Evolutionary conservation across 202 grass and related monocot genomes (phyloP).

Genomic region (Musa balbisiana): DNA sequence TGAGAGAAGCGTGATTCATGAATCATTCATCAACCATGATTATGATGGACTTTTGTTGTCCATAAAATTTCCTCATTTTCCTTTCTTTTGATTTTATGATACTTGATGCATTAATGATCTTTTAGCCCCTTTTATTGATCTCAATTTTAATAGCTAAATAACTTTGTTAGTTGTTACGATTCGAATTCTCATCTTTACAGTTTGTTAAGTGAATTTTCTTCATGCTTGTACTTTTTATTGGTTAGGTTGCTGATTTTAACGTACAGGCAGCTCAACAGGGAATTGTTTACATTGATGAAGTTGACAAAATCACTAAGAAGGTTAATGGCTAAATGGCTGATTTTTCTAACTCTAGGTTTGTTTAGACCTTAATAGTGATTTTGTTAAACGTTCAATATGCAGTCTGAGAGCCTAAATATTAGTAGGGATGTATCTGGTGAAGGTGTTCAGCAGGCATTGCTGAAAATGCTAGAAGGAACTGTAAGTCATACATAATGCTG

Average conservation of each 20-base stretch:
- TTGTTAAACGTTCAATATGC: slow-evolving; percentile 24
- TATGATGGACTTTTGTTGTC: neutral
- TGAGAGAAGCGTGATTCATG: neutral
- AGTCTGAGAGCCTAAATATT: slow-evolving; percentile 98
- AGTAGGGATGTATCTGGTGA: slow-evolving; percentile 98
- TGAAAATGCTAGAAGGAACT: slow-evolving; percentile 99
- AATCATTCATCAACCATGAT: neutral
- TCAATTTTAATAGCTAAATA: too few species aligned
- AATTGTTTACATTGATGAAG: slow-evolving; percentile 99
- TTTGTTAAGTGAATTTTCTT: neutral
- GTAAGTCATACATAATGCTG: slow-evolving; percentile 41
- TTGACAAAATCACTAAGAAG: slow-evolving; percentile 99
- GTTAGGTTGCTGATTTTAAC: slow-evolving; percentile 94
- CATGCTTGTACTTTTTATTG: slow-evolving; percentile 5
- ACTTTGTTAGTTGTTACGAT: too few species aligned
- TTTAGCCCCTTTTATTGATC: neutral
- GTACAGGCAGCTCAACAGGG: slow-evolving; percentile 99
- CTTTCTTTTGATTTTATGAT: neutral
- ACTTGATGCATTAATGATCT: neutral
- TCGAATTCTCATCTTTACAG: neutral
- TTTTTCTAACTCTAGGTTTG: slow-evolving; percentile 2
- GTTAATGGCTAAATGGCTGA: slow-evolving; percentile 16
- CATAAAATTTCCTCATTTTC: neutral
- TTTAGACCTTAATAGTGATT: neutral
- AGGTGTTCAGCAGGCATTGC: slow-evolving; percentile 96